Percentiles rank a stretch among this genome's conserved stretches.
Evolutionary conservation across 1,139 yeast species (phyloP).

Genomic region (Kodamaea sp.): DNA sequence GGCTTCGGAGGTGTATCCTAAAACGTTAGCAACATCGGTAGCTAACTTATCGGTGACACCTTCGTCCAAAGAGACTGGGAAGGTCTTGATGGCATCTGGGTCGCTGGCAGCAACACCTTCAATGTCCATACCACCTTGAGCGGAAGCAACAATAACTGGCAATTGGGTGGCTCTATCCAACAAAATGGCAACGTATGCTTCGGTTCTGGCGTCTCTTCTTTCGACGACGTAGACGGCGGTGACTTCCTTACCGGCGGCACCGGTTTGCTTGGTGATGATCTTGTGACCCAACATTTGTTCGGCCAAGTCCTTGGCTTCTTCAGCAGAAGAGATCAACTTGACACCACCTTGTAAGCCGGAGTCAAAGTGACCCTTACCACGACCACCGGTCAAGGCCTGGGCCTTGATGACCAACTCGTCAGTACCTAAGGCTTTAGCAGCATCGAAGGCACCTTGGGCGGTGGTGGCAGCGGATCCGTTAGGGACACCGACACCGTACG

Average conservation of each 20-base stretch:
- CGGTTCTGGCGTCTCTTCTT: constrained; percentile 90
- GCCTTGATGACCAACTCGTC: constrained; percentile 94
- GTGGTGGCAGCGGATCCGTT: constrained; percentile 89
- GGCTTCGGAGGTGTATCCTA: constrained; percentile 82
- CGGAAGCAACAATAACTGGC: constrained; percentile 92
- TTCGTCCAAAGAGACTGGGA: constrained; percentile 70
- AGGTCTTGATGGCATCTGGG: constrained; percentile 92
- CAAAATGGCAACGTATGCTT: constrained; percentile 92
- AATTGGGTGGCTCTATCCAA: constrained; percentile 91
- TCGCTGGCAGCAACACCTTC: constrained; percentile 95
- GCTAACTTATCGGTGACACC: constrained; percentile 87
- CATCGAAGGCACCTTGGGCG: constrained; percentile 81
- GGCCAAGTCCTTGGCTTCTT: constrained; percentile 86
- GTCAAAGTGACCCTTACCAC: constrained; percentile 98
- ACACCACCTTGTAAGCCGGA: constrained; percentile 97
- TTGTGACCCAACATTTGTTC: constrained; percentile 89
- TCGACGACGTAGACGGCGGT: constrained; percentile 96
- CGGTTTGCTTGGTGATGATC: constrained; percentile 96
- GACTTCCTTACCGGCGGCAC: constrained; percentile 95
- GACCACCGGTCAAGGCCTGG: constrained; percentile 98
- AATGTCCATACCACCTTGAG: constrained; percentile 99
- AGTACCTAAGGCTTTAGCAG: constrained; percentile 67
- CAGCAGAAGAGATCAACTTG: constrained; percentile 80
- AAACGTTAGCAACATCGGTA: constrained; percentile 67
- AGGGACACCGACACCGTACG: constrained; percentile 90